Conservation (phyloP, 1,284 basidiomycete species). For the Rhodofomes roseus region DNA sequence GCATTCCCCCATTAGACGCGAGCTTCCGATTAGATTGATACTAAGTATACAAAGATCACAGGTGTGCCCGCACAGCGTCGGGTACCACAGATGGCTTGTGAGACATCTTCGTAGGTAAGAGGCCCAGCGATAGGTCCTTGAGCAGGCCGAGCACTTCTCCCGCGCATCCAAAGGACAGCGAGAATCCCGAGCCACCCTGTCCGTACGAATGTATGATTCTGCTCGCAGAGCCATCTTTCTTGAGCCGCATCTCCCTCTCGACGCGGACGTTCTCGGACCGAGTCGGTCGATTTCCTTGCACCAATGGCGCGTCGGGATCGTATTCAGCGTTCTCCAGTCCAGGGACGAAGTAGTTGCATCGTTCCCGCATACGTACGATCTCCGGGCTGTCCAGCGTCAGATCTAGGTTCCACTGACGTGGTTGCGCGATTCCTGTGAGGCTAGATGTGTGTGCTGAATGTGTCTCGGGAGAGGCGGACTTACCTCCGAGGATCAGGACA, state of each 20-base stretch:
- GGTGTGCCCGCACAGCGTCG: not conserved
- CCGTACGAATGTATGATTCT: conserved; percentile 34
- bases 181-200: conserved; percentile 28
- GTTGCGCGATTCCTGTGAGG: conserved; percentile 9
- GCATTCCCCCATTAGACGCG: too few species aligned
- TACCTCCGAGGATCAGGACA: conserved; percentile 29
- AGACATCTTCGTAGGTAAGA: conserved; percentile 7
- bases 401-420: conserved; percentile 27
- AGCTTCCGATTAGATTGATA: too few species aligned
- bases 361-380: conserved; percentile 31
- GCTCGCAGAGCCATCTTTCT: conserved; percentile 16
- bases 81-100: too few species aligned
- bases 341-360: conserved; percentile 32
- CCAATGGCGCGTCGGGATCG: conserved; percentile 28
- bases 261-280: conserved; percentile 32
- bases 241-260: conserved; percentile 25
- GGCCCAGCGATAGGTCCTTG: conserved; percentile 12
- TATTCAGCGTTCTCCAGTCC: conserved; percentile 28
- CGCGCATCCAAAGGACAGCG: conserved; percentile 19
- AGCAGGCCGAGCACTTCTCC: conserved; percentile 15
- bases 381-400: conserved; percentile 31
- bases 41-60: not conserved
- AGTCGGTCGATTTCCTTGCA: conserved; percentile 34
- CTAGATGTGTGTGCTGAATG: not conserved
- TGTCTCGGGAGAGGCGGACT: conserved; percentile 10